Evolutionary conservation across 2,329 filamentous ascomycete genomes (phyloP), one percentile per base, ranked within the genome.

Genomic region (Verticillium dahliae): DNA sequence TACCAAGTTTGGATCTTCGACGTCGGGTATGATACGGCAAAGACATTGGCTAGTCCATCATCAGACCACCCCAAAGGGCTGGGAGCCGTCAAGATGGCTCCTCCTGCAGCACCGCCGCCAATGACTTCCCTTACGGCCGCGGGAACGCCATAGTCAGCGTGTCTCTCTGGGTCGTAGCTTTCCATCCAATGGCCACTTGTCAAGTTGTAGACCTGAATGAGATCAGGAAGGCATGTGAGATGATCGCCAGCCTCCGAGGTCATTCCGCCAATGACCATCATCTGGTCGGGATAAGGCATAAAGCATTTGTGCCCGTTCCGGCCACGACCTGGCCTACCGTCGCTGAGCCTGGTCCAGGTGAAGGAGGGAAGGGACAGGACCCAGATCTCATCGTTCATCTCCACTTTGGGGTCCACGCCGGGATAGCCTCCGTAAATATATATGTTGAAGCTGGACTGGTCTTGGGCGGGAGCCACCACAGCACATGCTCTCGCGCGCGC

Each of bases 351-450:
- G 60, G 89, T 89, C 91, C 91, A 95, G 5, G 85, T 90, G 71
- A 96, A 96, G 0, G 88, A 88, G 0, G 91, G 91, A 6, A 96
- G 76, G 0, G 90, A 91, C 14, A 96, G 78, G 31, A 92, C 88
- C 90, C 90, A 95, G 71, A 94, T 88, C 57, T 91, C 89, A 63
- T 92, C 86, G 60, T 73, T 80, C 65, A 79, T 83, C 15, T 72
- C 63, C 0, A 74, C 62, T 0, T 55, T 59, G 0, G 62, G 33
- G 61, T 81, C 62, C 7, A 86, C 66, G 0, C 84, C 85, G 62
- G 85, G 75, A 69, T 89, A 93, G 0, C 91, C 91, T n/a, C 90
- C 91, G 67, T 92, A 95, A 76, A 91, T 91, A 77, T 94, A 93
- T 58, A 96, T 87, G 70, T 93, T 92, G 73, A 89, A 90, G 62